These are phyloP conservation scores for Botrytis squamosa DNA, from an alignment of 2,329 filamentous ascomycete species.

Conservation along the genomic window DNA sequence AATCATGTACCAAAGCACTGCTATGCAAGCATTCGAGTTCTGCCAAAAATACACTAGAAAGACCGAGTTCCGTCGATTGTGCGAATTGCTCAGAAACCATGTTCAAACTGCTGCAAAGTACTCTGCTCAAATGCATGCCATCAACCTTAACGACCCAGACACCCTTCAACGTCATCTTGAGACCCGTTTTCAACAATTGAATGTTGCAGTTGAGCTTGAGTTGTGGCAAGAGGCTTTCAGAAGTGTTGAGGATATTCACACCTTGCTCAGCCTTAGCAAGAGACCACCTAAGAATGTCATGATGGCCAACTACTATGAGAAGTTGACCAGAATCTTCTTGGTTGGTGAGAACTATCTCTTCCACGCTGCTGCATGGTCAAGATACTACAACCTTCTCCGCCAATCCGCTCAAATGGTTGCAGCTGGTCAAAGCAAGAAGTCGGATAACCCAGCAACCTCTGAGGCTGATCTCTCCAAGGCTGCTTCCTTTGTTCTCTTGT, in stretches of 20 bases:
- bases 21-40: constrained; percentile 97
- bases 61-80: constrained; percentile 98
- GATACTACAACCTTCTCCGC: constrained; percentile 94
- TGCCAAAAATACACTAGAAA: constrained; percentile 97
- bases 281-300: constrained; percentile 97
- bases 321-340: constrained; percentile 96
- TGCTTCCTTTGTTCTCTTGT: constrained; percentile 92
- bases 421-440: constrained; percentile 83
- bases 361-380: constrained; percentile 95
- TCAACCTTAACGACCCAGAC: constrained; percentile 96
- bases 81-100: constrained; percentile 96
- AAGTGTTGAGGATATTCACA: constrained; percentile 98
- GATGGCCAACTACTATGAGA: constrained; percentile 99
- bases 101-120: constrained; percentile 99
- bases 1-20: constrained; percentile 97
- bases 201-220: constrained; percentile 96
- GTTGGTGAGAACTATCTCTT: constrained; percentile 99
- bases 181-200: constrained; percentile 97
- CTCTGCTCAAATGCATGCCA: constrained; percentile 97
- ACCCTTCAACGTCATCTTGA: constrained; percentile 96
- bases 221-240: constrained; percentile 99
- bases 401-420: constrained; percentile 83
- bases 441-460: constrained; percentile 86
- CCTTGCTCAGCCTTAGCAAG: constrained; percentile 95
- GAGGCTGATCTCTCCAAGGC: constrained; percentile 92